Evolutionary conservation across 73 alveolate genomes (phyloP), one percentile per base, ranked within the genome.

Genomic region (Paramecium pentaurelia): DNA sequence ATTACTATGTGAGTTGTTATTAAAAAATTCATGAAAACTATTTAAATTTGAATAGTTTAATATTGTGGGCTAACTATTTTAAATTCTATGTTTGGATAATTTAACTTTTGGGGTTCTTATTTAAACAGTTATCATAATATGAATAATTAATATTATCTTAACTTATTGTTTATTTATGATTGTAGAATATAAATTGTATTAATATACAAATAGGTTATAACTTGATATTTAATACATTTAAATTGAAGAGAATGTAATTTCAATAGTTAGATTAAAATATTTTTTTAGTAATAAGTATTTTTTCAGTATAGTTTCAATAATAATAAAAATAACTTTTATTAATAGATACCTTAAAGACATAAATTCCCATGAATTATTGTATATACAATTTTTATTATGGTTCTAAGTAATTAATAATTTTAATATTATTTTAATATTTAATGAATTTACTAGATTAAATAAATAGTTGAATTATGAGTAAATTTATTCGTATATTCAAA

Each of bases 151-250:
- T 73, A 37, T 40, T 54, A 54, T 54, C 28, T 54, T 54, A 54
- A 54, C 70, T 18, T 18, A 54, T 28, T 28, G 18, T 12, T 64
- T 64, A 32, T 64, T 64, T 34, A 64, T 60, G 38, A 60, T 27
- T 60, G 14, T 16, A 4, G 38, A 30, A 60, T 16, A 20, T 20
- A 27, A 64, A 64, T 64, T 6, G 2, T 64, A 9, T 64, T 28
- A 5, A 12, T 3, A 7, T 3, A 10, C 1, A 25, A 32, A 27
- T 30, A 90, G 58, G 99, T 99, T 99, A 71, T 93, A 99, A 94
- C 98, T 95, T 58, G 94, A 99, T 92, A 97, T 97, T 70, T 96
- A 98, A 95, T 96, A 99, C 38, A 97, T 98, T 37, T 97, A 97
- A 94, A 95, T 97, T 90, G 99, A 99, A 32, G 97, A 99, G 64